Evolutionary conservation across 106 monocot species (phyloP).

Genomic region (Phalaenopsis aphrodite): DNA sequence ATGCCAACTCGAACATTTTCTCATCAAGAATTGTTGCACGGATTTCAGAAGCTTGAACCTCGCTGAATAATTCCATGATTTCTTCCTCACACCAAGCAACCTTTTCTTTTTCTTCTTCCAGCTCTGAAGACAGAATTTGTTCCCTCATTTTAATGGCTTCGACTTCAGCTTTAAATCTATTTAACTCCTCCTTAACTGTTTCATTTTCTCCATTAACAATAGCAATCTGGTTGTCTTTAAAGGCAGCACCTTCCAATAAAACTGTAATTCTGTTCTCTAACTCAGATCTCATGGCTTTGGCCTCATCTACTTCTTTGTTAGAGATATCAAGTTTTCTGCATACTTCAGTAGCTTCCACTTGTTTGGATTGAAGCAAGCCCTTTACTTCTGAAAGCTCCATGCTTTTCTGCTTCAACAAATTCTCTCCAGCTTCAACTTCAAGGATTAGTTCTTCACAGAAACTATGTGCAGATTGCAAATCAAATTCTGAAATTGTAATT

Average conservation of each 20-base stretch:
- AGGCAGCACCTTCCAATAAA: slow-evolving; percentile 13
- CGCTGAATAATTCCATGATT: slow-evolving; percentile 29
- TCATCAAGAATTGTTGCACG: slow-evolving; percentile 49
- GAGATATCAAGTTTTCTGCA: slow-evolving; percentile 16
- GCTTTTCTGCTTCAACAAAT: slow-evolving; percentile 19
- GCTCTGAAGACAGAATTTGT: slow-evolving; percentile 8
- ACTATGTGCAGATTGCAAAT: slow-evolving; percentile 11
- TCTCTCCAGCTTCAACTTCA: slow-evolving; percentile 12
- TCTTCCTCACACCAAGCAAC: slow-evolving; percentile 28
- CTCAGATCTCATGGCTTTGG: slow-evolving; percentile 17
- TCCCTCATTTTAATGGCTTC: slow-evolving; percentile 24
- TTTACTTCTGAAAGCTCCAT: slow-evolving; percentile 24
- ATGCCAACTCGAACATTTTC: slow-evolving; percentile 44
- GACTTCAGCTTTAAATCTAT: slow-evolving; percentile 17
- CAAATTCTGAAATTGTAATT: slow-evolving; percentile 7
- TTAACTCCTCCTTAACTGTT: slow-evolving; percentile 11
- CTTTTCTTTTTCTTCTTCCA: slow-evolving; percentile 20
- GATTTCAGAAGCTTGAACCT: slow-evolving; percentile 31
- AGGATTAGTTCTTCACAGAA: slow-evolving; percentile 9
- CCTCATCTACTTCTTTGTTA: slow-evolving; percentile 22
- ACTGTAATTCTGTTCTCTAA: slow-evolving; percentile 20
- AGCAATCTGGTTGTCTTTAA: slow-evolving; percentile 25
- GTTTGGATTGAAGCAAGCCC: slow-evolving; percentile 11
- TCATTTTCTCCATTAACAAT: slow-evolving; percentile 19
- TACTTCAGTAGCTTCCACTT: slow-evolving; percentile 9